Evolutionary conservation across 352 stramenopile genomes (phyloP), one percentile per base, ranked within the genome.

Genomic region (Pythium inflatum): DNA sequence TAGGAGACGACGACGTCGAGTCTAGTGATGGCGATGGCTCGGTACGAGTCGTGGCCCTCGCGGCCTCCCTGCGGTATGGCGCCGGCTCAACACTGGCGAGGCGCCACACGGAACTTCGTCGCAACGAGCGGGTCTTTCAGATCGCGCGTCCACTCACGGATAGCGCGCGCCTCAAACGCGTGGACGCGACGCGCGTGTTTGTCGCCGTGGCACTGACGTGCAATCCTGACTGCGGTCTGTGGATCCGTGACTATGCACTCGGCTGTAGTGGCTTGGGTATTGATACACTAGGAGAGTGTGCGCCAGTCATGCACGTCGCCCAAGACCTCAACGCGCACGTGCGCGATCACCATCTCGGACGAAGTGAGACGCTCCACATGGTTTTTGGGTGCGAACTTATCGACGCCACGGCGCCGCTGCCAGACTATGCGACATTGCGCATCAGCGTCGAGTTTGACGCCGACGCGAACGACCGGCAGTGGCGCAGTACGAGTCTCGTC

Each of bases 1-100:
- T 76, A 8, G 59, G 34, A 5, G 62, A 65, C 8, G 66, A 64
- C 51, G 31, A 34, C 20, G 28, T 38, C 4, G 41, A 63, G n/a
- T 16, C 16, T 43, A 24, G n/a, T 14, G 51, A 30, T 9, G 22
- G 22, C 48, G 30, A 41, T 11, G 14, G 20, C 1, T 34, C 53
- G 8, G 22, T 50, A 13, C 33, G 53, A 20, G 38, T 62, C 9
- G 58, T 68, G 2, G 40, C 53, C 5, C 43, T 75, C 3, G 56
- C 62, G 5, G 69, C 49, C 2, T 69, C 62, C 16, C 38, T 76
- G n/a, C 49, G 70, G n/a, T 76, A 76, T 53, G 59, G 72, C 14
- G 48, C 45, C 18, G 63, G 45, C n/a, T 9, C 55, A 7, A 46
- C 38, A 7, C 25, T 16, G 3, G 11, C 12, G 5, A 66, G 66